phyloP scores from a whole-genome alignment of 805 yeast genomes.

The Wickerhamiella sorbophila region DNA sequence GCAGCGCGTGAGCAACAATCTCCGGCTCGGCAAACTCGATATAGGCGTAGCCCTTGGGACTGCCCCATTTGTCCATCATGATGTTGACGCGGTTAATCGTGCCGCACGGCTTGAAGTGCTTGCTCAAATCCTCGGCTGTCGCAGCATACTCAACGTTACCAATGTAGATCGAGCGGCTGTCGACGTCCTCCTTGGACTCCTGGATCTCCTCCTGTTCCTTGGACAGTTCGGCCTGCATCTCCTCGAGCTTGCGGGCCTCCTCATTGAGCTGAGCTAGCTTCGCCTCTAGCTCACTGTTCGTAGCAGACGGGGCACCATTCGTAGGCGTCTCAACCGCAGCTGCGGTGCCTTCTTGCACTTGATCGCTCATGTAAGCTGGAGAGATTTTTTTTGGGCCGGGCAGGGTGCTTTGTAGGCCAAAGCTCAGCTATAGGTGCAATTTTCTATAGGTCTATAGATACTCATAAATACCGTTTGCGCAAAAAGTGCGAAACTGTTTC shows the following conservation, averaged over 20 bases:
- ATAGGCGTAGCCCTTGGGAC: constrained; percentile 79
- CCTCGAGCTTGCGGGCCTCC: constrained; percentile 48
- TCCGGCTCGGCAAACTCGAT: constrained; percentile 62
- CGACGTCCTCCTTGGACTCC: constrained; percentile 51
- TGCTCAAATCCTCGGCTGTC: constrained; percentile 66
- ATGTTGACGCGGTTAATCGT: constrained; percentile 70
- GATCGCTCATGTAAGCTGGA: background rate
- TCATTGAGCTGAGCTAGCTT: constrained; percentile 33
- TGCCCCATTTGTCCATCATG: constrained; percentile 55
- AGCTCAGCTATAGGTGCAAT: too few species aligned
- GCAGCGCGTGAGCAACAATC: constrained; percentile 51
- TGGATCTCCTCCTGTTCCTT: constrained; percentile 29
- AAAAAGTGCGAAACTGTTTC: constrained; percentile 32
- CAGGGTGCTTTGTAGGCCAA: too few species aligned
- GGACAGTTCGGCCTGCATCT: constrained; percentile 38
- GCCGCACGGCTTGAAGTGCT: constrained; percentile 57
- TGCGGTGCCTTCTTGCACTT: too few species aligned
- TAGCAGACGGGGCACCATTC: background rate
- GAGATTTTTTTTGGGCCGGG: too few species aligned
- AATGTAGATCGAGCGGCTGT: constrained; percentile 61
- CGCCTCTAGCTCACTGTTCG: background rate
- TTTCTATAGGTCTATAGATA: background rate
- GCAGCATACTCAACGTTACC: constrained; percentile 75
- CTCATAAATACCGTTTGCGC: background rate
- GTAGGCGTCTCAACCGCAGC: too few species aligned